Conservation (phyloP, 805 yeast genomes). For the Zygosaccharomyces kombuchaensis region DNA sequence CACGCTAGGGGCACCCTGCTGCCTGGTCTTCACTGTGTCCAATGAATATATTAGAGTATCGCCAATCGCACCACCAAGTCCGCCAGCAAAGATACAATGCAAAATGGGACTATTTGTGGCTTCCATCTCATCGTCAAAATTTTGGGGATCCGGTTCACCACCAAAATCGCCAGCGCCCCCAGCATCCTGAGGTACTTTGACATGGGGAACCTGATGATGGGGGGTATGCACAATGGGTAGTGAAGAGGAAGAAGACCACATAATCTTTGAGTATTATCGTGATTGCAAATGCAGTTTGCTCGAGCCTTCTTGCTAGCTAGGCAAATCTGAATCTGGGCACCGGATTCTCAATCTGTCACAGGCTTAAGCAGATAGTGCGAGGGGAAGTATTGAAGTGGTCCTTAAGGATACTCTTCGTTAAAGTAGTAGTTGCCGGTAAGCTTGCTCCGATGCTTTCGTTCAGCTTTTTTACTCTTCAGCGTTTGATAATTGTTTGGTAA, state of each 20-base stretch:
- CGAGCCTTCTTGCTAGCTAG: neutral
- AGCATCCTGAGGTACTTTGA: constrained; percentile 2
- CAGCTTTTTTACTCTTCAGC: neutral
- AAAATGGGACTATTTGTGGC: constrained; percentile 38
- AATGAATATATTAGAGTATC: constrained; percentile 92
- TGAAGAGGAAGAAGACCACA: constrained; percentile 24
- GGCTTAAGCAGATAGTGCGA: neutral
- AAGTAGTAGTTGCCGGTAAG: neutral
- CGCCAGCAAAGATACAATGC: constrained; percentile 81
- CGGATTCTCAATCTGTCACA: neutral
- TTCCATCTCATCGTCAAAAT: constrained; percentile 4
- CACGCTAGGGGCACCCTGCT: constrained; percentile 79
- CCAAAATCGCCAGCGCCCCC: constrained; percentile 13
- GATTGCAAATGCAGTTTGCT: neutral
- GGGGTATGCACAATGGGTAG: constrained; percentile 21
- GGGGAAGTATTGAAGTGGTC: neutral
- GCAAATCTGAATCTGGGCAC: neutral
- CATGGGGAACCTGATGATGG: constrained; percentile 11
- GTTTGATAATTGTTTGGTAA: neutral
- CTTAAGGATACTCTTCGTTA: neutral
- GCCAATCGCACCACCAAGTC: constrained; percentile 90
- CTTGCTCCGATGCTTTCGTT: neutral
- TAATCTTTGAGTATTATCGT: constrained; percentile 6
- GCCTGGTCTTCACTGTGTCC: constrained; percentile 95
- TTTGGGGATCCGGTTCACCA: constrained; percentile 7